Conservation (phyloP, 805 yeast genomes). For the Candida krabiensis region DNA sequence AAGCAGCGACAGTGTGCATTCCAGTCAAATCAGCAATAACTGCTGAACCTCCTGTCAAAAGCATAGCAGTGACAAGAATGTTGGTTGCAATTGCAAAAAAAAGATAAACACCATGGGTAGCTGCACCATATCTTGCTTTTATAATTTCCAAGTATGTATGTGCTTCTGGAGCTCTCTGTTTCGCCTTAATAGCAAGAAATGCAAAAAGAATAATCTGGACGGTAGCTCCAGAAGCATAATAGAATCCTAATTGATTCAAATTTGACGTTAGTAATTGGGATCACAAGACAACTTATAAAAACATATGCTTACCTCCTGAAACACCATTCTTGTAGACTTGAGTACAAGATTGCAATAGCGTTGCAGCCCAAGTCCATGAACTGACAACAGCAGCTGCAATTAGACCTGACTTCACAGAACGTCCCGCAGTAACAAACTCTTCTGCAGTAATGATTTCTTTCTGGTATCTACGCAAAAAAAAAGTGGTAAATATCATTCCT, state of each 20-base stretch:
- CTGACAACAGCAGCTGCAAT: conserved; percentile 90
- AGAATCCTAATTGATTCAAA: conserved; percentile 37
- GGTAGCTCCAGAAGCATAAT: conserved; percentile 87
- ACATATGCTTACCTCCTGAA: conserved; percentile 43
- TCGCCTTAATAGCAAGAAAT: conserved; percentile 82
- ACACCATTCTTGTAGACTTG: conserved; percentile 80
- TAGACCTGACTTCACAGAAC: conserved; percentile 81
- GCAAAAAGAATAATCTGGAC: conserved; percentile 87
- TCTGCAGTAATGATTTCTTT: conserved; percentile 88
- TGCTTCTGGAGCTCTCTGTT: conserved; percentile 86
- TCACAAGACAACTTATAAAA: neutral
- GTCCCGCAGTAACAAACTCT: conserved; percentile 91
- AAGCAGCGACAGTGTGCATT: conserved; percentile 72
- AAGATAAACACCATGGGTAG: conserved; percentile 67
- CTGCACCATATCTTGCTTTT: conserved; percentile 75
- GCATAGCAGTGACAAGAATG: conserved; percentile 88
- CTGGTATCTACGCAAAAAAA: conserved; percentile 71
- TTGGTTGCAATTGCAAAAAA: conserved; percentile 87
- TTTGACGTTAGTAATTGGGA: neutral
- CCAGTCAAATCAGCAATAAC: conserved; percentile 81
- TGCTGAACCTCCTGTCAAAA: conserved; percentile 87
- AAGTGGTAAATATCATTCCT: conserved; percentile 79
- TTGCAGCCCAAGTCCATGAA: conserved; percentile 94
- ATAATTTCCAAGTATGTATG: conserved; percentile 90
- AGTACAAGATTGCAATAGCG: conserved; percentile 70